Base-by-base conservation (phyloP, 805 yeast genomes). In the Metschnikowia picachoensis region DNA sequence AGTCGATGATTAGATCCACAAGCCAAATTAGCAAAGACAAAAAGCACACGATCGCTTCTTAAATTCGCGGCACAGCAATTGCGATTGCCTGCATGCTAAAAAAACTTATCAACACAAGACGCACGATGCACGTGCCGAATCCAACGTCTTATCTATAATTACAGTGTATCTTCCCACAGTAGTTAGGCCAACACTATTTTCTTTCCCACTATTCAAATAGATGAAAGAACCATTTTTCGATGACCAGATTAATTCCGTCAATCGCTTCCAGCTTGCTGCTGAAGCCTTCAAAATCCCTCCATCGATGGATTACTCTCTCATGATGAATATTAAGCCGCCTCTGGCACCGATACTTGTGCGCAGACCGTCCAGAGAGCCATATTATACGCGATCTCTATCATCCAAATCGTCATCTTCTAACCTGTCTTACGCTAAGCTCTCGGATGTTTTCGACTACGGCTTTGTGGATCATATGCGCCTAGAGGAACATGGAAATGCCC, bases 141-240 rank as follows among this genome's bases (percentile, higher is more conserved):
- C n/a, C n/a, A n/a, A 6, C 20, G 20, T 20, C 20, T 20, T 20
- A 20, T 20, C 20, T 20, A 20, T 6, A 20, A 20, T 20, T 20
- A 4, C 20, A 4, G 20, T 20, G 20, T 20, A 20, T 20, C 20
- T 20, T 20, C 20, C 20, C 20, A 20, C 20, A 20, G n/a, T n/a
- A n/a, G n/a, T 10, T 9, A 2, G 8, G n/a, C 13, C 30, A n/a
- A 5, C 9, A 13, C 14, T 33, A 34, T 17, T 30, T 25, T 31
- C 30, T 9, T 14, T 29, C 32, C 20, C 40, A 37, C 13, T 20
- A 16, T 39, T n/a, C 36, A n/a, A 17, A 37, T 44, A 36, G 31
- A 54, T 52, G 56, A 52, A 37, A 30, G 58, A 54, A 20, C 56
- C 56, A 12, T 54, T 50, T 31, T 50, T 42, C 41, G 52, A 44